phyloP scores from a whole-genome alignment of 1,284 basidiomycete species.

The Leccinum cinnamomeum region DNA sequence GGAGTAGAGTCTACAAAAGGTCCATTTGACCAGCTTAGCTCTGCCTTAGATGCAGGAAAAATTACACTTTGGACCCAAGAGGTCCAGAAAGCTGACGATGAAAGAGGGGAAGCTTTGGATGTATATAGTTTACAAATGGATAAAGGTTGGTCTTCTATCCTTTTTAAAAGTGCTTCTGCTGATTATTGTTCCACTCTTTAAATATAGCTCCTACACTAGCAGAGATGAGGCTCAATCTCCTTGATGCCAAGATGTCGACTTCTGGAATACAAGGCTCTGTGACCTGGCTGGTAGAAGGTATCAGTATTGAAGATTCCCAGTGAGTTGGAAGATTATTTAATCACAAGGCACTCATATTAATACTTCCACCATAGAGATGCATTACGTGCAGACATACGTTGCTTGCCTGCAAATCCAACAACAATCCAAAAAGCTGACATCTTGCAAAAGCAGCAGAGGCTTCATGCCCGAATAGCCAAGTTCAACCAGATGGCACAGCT shows the following conservation, averaged over 20 bases:
- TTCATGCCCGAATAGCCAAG: neutral
- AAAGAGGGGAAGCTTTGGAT: neutral
- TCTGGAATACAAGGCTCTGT: neutral
- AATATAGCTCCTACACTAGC: slow-evolving; percentile 7
- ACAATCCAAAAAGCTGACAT: neutral
- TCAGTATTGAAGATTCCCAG: slow-evolving; percentile 13
- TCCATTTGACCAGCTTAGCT: neutral
- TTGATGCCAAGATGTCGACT: neutral
- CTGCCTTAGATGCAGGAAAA: neutral
- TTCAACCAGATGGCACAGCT: slow-evolving; percentile 1
- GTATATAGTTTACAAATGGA: neutral
- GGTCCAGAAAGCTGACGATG: neutral
- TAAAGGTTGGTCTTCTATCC: neutral
- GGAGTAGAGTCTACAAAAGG: neutral
- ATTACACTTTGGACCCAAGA: neutral
- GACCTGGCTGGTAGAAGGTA: slow-evolving; percentile 6
- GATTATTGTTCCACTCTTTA: neutral
- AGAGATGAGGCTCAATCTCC: slow-evolving; percentile 4
- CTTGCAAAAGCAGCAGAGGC: neutral
- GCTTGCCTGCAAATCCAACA: neutral
- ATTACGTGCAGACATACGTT: neutral
- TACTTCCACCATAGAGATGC: neutral
- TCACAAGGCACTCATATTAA: too few species aligned
- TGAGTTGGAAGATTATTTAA: neutral
- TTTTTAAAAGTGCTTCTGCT: too few species aligned